Conservation (phyloP, 768 basidiomycete genomes). For the Pleurotus ostreatus region DNA sequence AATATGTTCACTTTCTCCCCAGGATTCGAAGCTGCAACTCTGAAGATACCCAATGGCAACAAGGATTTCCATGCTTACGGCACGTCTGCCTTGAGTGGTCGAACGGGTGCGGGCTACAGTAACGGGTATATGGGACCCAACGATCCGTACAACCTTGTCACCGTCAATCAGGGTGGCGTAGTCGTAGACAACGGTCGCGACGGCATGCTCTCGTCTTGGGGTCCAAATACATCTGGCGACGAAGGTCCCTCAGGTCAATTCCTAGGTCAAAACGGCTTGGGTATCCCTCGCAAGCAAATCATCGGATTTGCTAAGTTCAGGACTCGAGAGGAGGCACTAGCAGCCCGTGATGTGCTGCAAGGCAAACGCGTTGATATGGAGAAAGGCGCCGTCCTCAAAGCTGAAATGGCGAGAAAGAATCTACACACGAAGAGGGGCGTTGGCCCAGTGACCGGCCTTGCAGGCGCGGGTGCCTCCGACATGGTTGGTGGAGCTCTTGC, state of each 20-base stretch:
- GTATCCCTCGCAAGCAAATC: conserved; percentile 86
- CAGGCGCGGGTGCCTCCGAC: neutral
- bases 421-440: conserved; percentile 91
- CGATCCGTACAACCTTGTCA: conserved; percentile 83
- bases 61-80: conserved; percentile 82
- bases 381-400: conserved; percentile 90
- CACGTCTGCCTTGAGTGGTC: conserved; percentile 20
- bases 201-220: conserved; percentile 70
- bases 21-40: conserved; percentile 95
- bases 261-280: conserved; percentile 23
- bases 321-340: conserved; percentile 80
- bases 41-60: conserved; percentile 85
- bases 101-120: conserved; percentile 22
- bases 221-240: conserved; percentile 31
- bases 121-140: conserved; percentile 50
- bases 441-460: conserved; percentile 49
- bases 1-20: conserved; percentile 98
- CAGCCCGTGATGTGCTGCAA: conserved; percentile 84
- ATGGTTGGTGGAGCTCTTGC: neutral
- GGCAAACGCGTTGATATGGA: conserved; percentile 90
- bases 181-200: conserved; percentile 78
- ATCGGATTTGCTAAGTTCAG: conserved; percentile 98
- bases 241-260: conserved; percentile 25
- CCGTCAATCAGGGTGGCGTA: conserved; percentile 77
- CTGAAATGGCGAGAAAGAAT: conserved; percentile 99